phyloP scores from a whole-genome alignment of 345 rosid genomes.

The Aethionema arabicum region DNA sequence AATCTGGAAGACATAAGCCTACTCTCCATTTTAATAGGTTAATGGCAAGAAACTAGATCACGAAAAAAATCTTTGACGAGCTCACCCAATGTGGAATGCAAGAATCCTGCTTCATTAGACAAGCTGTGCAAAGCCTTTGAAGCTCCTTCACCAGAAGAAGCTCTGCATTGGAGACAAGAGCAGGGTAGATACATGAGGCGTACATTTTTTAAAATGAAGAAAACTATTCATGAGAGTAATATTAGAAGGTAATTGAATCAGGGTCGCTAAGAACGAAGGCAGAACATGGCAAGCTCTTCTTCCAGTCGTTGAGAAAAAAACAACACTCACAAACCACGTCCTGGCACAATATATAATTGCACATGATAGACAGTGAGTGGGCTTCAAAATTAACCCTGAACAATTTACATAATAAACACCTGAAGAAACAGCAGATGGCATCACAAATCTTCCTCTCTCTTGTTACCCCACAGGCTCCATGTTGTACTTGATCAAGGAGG shows the following conservation, averaged over 20 bases:
- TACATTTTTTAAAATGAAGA: conserved; percentile 9
- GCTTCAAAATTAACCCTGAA: conserved; percentile 8
- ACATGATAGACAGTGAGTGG: conserved; percentile 6
- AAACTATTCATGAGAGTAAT: conserved; percentile 20
- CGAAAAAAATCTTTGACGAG: conserved; percentile 31
- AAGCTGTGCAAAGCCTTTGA: conserved; percentile 70
- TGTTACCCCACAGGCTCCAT: conserved; percentile 50
- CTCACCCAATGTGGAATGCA: conserved; percentile 61
- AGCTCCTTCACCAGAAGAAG: conserved; percentile 86
- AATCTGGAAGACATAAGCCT: conserved; percentile 17
- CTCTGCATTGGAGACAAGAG: conserved; percentile 49
- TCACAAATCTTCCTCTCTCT: conserved; percentile 74
- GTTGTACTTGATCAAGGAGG: conserved; percentile 77
- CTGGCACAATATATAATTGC: conserved; percentile 1
- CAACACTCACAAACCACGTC: conserved; percentile 7
- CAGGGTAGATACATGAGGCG: conserved; percentile 22
- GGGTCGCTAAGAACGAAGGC: conserved; percentile 1
- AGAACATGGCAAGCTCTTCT: conserved; percentile 14
- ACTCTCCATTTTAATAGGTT: conserved; percentile 1
- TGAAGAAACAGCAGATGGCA: conserved; percentile 87
- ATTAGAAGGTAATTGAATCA: conserved; percentile 17
- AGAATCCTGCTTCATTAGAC: conserved; percentile 67
- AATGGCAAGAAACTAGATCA: conserved; percentile 18
- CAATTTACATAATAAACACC: conserved; percentile 44
- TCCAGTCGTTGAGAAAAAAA: conserved; percentile 2